Conservation (phyloP, 2,329 filamentous ascomycete species). For the Hymenoscyphus fructigenus region DNA sequence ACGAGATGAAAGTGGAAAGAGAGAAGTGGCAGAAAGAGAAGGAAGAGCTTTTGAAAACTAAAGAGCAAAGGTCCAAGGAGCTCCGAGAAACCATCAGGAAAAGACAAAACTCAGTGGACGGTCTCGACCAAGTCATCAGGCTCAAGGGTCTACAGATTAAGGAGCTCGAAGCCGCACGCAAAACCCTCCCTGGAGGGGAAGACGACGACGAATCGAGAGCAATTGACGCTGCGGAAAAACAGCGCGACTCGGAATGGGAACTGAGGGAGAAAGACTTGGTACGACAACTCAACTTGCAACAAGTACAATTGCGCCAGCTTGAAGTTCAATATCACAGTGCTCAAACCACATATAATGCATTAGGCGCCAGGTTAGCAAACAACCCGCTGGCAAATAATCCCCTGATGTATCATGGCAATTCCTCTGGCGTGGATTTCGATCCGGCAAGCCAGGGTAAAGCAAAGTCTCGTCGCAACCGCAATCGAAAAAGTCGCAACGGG, state of each 20-base stretch:
- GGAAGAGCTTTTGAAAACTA: conserved; percentile 49
- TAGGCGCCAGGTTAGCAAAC: conserved; percentile 28
- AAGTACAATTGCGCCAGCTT: conserved; percentile 29
- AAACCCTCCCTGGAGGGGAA: conserved; percentile 60
- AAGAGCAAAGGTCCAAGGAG: conserved; percentile 51
- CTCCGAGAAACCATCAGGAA: conserved; percentile 56
- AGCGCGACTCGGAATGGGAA: conserved; percentile 36
- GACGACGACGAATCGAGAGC: conserved; percentile 49
- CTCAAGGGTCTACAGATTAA: conserved; percentile 71
- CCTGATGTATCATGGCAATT: conserved; percentile 35
- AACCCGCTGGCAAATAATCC: conserved; percentile 30
- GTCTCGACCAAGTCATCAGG: conserved; percentile 70
- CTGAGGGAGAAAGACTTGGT: conserved; percentile 28
- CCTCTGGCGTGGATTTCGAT: conserved; percentile 38
- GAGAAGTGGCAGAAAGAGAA: conserved; percentile 55
- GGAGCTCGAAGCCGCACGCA: conserved; percentile 68
- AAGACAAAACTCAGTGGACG: conserved; percentile 55
- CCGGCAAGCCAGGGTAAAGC: conserved; percentile 31
- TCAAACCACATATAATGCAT: conserved; percentile 16
- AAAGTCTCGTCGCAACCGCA: conserved; percentile 41
- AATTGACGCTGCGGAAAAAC: conserved; percentile 31
- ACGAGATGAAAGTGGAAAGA: conserved; percentile 57
- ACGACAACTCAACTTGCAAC: conserved; percentile 25
- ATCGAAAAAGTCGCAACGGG: conserved; percentile 42
- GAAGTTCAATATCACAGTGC: conserved; percentile 26